Evolutionary conservation across 345 rosid species (phyloP).

Genomic region (Aquilaria malaccensis): DNA sequence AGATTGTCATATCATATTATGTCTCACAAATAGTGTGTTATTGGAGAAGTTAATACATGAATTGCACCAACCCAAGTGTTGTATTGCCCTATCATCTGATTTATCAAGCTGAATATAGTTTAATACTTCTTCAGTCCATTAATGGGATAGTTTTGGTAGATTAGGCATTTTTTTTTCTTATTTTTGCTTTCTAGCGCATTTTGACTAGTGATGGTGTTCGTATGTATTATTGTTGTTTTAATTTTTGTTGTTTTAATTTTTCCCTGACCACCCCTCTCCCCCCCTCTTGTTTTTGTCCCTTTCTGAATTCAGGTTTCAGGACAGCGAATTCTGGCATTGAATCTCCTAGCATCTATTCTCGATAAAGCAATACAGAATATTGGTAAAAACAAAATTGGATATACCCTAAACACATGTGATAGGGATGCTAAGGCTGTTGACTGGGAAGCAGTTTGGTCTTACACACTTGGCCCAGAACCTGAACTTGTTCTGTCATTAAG

Average conservation of each 20-base stretch:
- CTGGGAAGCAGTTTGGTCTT: slow-evolving; percentile 96
- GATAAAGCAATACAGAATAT: slow-evolving; percentile 49
- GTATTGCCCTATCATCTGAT: too few relatives aligned
- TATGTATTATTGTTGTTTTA: slow-evolving; percentile 3
- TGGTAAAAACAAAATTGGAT: slow-evolving; percentile 38
- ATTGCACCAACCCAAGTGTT: too few relatives aligned
- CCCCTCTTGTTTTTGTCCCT: slow-evolving; percentile 2
- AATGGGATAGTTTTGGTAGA: too few relatives aligned
- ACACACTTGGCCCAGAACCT: slow-evolving; percentile 93
- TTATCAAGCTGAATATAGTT: too few relatives aligned
- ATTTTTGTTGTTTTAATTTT: neutral
- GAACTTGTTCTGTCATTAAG: slow-evolving; percentile 83
- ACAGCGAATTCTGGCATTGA: slow-evolving; percentile 75
- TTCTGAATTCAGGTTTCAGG: slow-evolving; percentile 61
- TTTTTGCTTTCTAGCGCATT: neutral
- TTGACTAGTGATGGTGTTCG: neutral
- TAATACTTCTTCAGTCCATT: too few relatives aligned
- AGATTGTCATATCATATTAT: slow-evolving; percentile 18
- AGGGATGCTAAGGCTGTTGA: slow-evolving; percentile 35
- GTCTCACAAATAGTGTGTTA: too few relatives aligned
- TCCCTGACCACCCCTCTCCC: too few relatives aligned
- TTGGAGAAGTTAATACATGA: too few relatives aligned
- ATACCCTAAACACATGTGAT: slow-evolving; percentile 17
- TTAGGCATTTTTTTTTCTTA: neutral
- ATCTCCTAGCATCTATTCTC: slow-evolving; percentile 72